These are phyloP conservation scores for Penicillium thymicola DNA, from an alignment of 2,329 filamentous ascomycete species.

Conservation along the genomic window DNA sequence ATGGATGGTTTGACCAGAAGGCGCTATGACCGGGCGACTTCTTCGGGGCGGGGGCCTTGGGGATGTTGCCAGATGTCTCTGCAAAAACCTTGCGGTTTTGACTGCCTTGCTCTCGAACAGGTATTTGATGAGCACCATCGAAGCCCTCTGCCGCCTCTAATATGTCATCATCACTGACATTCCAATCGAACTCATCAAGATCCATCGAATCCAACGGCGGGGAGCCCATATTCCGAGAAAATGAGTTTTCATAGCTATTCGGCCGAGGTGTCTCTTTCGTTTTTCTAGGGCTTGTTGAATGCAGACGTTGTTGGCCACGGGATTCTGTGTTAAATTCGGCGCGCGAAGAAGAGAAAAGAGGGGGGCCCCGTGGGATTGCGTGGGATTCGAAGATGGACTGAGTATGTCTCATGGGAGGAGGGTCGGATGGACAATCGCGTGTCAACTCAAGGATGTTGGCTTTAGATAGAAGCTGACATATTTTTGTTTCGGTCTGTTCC, in stretches of 20 bases:
- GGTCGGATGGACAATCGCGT: not conserved
- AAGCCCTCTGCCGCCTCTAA: conserved; percentile 42
- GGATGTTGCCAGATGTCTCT: conserved; percentile 42
- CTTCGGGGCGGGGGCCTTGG: conserved; percentile 28
- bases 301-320: conserved; percentile 2
- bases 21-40: conserved; percentile 33
- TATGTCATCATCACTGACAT: conserved; percentile 46
- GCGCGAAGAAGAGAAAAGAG: not conserved
- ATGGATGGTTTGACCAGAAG: conserved; percentile 62
- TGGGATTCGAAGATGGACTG: not conserved
- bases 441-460: conserved; percentile 27
- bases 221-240: conserved; percentile 44
- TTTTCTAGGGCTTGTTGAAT: conserved; percentile 3
- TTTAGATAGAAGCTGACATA: conserved; percentile 33
- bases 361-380: not conserved
- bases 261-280: conserved; percentile 1
- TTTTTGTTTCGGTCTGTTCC: conserved; percentile 33
- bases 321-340: not conserved
- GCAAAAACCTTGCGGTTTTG: conserved; percentile 38
- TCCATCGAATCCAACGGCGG: conserved; percentile 24
- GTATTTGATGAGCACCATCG: conserved; percentile 26
- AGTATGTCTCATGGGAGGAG: not conserved
- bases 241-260: conserved; percentile 25
- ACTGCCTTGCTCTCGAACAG: conserved; percentile 11
- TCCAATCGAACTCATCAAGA: conserved; percentile 43